These are phyloP conservation scores for Pseudopithomyces chartarum DNA, from an alignment of 2,329 filamentous ascomycete species.

Conservation along the genomic window DNA sequence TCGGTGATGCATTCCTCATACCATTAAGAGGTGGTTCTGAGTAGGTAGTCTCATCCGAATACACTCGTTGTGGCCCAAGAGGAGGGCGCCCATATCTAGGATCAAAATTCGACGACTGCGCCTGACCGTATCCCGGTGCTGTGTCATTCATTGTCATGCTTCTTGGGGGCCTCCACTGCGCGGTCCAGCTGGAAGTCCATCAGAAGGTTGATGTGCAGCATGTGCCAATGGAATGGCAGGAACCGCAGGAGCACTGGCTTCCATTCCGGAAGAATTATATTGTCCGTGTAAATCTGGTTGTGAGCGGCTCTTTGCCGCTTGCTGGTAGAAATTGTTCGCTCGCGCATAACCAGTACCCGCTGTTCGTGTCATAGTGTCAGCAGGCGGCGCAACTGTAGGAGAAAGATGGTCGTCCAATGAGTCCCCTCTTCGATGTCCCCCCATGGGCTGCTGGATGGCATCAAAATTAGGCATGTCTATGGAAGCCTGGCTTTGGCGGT, in stretches of 20 bases:
- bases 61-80: conserved; percentile 37
- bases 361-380: conserved; percentile 16
- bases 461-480: conserved; percentile 70
- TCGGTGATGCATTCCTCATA: conserved; percentile 35
- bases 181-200: conserved; percentile 32
- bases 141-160: conserved; percentile 24
- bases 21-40: conserved; percentile 43
- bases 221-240: conserved; percentile 56
- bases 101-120: conserved; percentile 31
- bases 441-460: conserved; percentile 51
- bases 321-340: conserved; percentile 32
- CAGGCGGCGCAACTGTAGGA: conserved; percentile 17
- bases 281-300: conserved; percentile 63
- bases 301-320: conserved; percentile 65
- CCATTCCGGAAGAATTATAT: conserved; percentile 70
- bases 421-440: conserved; percentile 39
- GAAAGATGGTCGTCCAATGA: conserved; percentile 45
- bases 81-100: conserved; percentile 33
- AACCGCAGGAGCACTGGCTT: conserved; percentile 60
- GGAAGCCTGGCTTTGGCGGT: conserved; percentile 50
- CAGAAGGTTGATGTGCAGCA: conserved; percentile 42
- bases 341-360: conserved; percentile 13
- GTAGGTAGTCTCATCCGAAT: conserved; percentile 41
- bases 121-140: conserved; percentile 22
- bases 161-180: conserved; percentile 33